These are phyloP conservation scores for Blastocystis sp. DNA, from an alignment of 352 stramenopile genomes.

Conservation along the genomic window DNA sequence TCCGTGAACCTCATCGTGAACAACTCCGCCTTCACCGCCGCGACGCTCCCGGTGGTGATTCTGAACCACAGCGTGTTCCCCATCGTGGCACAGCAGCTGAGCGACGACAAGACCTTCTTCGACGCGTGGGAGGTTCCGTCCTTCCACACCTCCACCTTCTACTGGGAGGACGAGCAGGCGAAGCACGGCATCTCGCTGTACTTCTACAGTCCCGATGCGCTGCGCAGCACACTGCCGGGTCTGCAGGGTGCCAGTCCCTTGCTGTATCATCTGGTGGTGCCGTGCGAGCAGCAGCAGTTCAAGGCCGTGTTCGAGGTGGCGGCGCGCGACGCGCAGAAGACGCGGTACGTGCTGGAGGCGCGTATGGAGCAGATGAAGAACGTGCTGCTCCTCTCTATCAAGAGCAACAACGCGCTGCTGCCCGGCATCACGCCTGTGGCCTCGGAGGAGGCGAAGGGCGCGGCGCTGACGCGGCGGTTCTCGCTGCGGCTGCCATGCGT, in stretches of 20 bases:
- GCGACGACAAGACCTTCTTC: not conserved
- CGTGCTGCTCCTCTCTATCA: not conserved
- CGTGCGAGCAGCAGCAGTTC: not conserved
- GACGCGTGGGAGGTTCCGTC: not conserved
- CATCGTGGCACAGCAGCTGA: not conserved
- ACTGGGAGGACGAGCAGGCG: not conserved
- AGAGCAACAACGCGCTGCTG: not conserved
- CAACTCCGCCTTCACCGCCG: not conserved
- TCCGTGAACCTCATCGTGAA: conserved; percentile 25
- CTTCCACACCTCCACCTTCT: not conserved
- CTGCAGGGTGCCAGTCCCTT: not conserved
- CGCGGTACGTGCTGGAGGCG: not conserved
- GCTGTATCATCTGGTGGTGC: not conserved
- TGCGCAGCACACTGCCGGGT: not conserved
- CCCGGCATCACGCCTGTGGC: not conserved
- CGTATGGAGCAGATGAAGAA: not conserved
- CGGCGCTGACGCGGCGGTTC: not conserved
- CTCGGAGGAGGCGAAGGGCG: not conserved
- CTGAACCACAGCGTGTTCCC: conserved; percentile 32
- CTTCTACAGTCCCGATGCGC: not conserved
- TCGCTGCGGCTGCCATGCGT: not conserved
- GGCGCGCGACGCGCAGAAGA: not conserved
- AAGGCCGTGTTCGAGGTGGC: not conserved
- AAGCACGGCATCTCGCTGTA: not conserved
- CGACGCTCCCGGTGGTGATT: conserved; percentile 17